Conservation (phyloP, 1,139 yeast genomes). For the Debaryomycetaceae sp. region DNA sequence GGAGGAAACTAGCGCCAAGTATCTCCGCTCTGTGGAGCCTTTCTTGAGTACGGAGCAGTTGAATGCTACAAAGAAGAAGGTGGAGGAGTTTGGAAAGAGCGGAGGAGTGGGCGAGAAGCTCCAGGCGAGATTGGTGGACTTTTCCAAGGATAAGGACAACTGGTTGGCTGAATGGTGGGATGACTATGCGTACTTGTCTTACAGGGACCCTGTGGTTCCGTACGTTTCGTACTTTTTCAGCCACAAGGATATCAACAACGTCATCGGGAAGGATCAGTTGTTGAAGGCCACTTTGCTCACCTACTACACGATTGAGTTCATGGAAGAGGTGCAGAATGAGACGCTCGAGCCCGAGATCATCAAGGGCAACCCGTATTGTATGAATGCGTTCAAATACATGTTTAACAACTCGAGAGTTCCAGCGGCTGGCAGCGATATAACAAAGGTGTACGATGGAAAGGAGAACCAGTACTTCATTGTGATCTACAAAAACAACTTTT, state of each 20-base stretch:
- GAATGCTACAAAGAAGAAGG: constrained; percentile 52
- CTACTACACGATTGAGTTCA: constrained; percentile 53
- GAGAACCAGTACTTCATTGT: constrained; percentile 74
- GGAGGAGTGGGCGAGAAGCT: constrained; percentile 66
- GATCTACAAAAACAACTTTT: constrained; percentile 74
- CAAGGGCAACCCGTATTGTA: constrained; percentile 81
- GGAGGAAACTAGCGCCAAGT: constrained; percentile 65
- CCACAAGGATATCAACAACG: constrained; percentile 63
- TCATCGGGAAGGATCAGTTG: constrained; percentile 66
- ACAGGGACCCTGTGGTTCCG: constrained; percentile 92
- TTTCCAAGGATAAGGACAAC: constrained; percentile 65
- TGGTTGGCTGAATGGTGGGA: constrained; percentile 97
- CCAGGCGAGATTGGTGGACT: constrained; percentile 61
- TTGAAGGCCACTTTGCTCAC: constrained; percentile 68
- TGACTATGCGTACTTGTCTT: constrained; percentile 85
- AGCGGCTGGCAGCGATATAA: constrained; percentile 54
- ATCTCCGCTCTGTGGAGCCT: constrained; percentile 72
- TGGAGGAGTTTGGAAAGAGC: constrained; percentile 60
- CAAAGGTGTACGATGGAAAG: constrained; percentile 42
- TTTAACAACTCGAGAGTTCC: constrained; percentile 89
- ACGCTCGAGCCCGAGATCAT: constrained; percentile 74
- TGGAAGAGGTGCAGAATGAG: constrained; percentile 54
- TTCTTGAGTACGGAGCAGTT: constrained; percentile 53
- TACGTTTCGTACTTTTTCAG: constrained; percentile 88
- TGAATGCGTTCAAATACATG: constrained; percentile 91